These are phyloP conservation scores for Phytophthora palmivora DNA, from an alignment of 352 stramenopile species.

Conservation along the genomic window DNA sequence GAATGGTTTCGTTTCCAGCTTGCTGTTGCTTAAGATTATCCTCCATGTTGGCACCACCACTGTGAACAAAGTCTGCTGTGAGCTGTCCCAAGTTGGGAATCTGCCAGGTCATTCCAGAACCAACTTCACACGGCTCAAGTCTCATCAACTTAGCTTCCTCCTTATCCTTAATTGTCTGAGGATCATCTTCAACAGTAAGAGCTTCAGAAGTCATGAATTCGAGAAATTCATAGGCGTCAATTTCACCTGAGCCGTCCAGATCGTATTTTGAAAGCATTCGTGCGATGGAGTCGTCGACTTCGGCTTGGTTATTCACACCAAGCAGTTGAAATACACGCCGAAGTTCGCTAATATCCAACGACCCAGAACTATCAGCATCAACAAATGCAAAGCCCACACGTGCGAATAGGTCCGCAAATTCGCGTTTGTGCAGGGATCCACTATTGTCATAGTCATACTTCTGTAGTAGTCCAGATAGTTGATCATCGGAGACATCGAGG, in stretches of 20 bases:
- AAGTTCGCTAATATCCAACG: constrained; percentile 57
- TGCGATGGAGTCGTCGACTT: constrained; percentile 43
- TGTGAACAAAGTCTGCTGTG: constrained; percentile 43
- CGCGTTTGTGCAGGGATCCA: constrained; percentile 46
- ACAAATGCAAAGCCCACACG: constrained; percentile 68
- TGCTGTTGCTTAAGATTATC: background rate
- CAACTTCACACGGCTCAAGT: constrained; percentile 22
- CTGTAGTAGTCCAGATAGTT: constrained; percentile 41
- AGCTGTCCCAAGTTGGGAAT: constrained; percentile 46
- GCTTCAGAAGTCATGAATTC: constrained; percentile 77
- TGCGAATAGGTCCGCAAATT: constrained; percentile 68
- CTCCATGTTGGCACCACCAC: background rate
- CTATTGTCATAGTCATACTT: constrained; percentile 68
- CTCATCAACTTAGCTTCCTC: constrained; percentile 6
- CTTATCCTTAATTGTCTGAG: background rate
- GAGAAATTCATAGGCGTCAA: constrained; percentile 77
- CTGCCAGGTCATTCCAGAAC: constrained; percentile 48
- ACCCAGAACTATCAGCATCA: constrained; percentile 63
- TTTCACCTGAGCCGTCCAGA: constrained; percentile 72
- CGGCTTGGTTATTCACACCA: constrained; percentile 47
- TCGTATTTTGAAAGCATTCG: constrained; percentile 71
- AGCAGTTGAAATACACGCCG: constrained; percentile 58
- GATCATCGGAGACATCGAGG: constrained; percentile 43
- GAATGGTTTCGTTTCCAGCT: background rate
- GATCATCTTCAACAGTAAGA: constrained; percentile 26